Evolutionary conservation across 2,329 filamentous ascomycete genomes (phyloP), one percentile per base, ranked within the genome.

Genomic region (Kalmusia sp.): DNA sequence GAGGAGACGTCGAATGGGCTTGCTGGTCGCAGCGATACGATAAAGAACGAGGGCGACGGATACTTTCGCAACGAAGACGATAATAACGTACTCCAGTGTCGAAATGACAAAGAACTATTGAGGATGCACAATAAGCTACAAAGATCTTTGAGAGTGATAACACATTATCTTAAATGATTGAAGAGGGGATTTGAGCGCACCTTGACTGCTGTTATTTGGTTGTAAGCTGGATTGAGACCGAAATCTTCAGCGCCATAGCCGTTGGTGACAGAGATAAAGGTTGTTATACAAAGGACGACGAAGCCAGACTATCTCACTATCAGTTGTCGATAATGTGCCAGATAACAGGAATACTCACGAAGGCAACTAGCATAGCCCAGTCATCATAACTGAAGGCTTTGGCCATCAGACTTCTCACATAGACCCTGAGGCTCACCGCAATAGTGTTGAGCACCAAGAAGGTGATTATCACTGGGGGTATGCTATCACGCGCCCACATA

Each of bases 321-420:
- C 17, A 49, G 46, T 49, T n/a, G n/a, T n/a, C 25, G 11, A 17
- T 22, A 49, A 24, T 17, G 24, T 4, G 7, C 15, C n/a, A 14
- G 7, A 14, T 40, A 22, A 31, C 15, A 12, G 19, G 4, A 9
- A 9, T 4, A 52, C 49, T 39, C 41, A 52, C 49, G 30, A 37
- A 52, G 15, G 39, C 49, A 7, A 52, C 19, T 3, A 52, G n/a
- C 41, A 52, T 46, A 24, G 40, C 49, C 40, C 31, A 52, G 41
- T 52, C 49, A 52, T 52, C 49, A 15, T 46, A 46, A 15, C 49
- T 38, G 41, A 52, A 46, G 7, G 49, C n/a, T 30, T 52, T 52
- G 17, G 17, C 38, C 40, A 52, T 34, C 3, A 37, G n/a, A 14
- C 4, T 39, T 27, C 49, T 17, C 14, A 45, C 39, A 25, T 46